phyloP scores from a whole-genome alignment of 768 basidiomycete genomes.

The Tulasnella sp. region DNA sequence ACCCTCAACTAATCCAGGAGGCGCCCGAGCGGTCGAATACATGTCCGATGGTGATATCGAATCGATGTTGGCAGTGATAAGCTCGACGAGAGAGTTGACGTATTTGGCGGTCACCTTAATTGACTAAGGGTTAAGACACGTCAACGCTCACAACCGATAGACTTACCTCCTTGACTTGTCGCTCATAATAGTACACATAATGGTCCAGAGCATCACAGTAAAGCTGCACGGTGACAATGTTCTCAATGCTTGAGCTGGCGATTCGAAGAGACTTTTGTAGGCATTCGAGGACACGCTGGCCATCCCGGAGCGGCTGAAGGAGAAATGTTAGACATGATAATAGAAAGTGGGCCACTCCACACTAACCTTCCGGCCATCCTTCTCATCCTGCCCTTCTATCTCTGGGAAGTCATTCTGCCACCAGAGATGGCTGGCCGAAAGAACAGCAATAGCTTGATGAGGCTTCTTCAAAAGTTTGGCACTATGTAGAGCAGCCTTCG shows the following conservation, averaged over 20 bases:
- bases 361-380: slow-evolving; percentile 24
- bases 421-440: slow-evolving; percentile 96
- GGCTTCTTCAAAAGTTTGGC: slow-evolving; percentile 97
- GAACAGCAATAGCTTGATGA: slow-evolving; percentile 94
- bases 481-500: slow-evolving; percentile 97
- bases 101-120: slow-evolving; percentile 91
- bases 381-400: slow-evolving; percentile 3
- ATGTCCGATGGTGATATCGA: slow-evolving; percentile 84
- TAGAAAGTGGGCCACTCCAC: not conserved
- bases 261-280: slow-evolving; percentile 95
- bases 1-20: slow-evolving; percentile 88
- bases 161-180: slow-evolving; percentile 86
- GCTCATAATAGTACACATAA: slow-evolving; percentile 95
- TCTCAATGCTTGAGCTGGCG: slow-evolving; percentile 95
- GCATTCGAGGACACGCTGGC: slow-evolving; percentile 96
- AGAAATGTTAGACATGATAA: not conserved
- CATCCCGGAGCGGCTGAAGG: slow-evolving; percentile 62
- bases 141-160: not conserved
- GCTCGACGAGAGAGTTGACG: slow-evolving; percentile 92
- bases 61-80: slow-evolving; percentile 94
- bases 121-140: not conserved
- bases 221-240: slow-evolving; percentile 93
- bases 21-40: slow-evolving; percentile 84
- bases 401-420: slow-evolving; percentile 71
- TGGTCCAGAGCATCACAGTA: slow-evolving; percentile 96